phyloP scores from a whole-genome alignment of 495 filamentous ascomycete genomes.

The Penicillium parvum region DNA sequence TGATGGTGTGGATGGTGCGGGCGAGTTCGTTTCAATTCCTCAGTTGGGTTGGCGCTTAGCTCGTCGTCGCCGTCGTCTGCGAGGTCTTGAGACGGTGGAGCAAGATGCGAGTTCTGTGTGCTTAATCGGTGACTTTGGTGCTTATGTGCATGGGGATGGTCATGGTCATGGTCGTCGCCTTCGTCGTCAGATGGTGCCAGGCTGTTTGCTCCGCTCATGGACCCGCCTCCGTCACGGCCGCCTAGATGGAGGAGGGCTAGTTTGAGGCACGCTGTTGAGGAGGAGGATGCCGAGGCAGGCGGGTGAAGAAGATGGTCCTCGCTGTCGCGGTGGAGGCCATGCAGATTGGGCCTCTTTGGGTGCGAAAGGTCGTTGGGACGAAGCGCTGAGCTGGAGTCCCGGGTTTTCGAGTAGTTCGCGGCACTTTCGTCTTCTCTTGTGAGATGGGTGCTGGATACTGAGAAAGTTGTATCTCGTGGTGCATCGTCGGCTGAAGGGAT shows the following conservation, averaged over 20 bases:
- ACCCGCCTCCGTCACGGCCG: conserved; percentile 44
- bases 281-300: conserved; percentile 21
- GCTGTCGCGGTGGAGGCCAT: conserved; percentile 27
- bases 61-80: conserved; percentile 51
- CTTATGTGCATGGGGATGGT: not conserved
- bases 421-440: conserved; percentile 2
- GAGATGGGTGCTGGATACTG: not conserved
- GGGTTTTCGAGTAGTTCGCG: conserved; percentile 4
- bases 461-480: not conserved
- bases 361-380: conserved; percentile 4
- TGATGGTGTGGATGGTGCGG: conserved; percentile 26
- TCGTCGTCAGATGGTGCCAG: conserved; percentile 41
- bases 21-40: conserved; percentile 21
- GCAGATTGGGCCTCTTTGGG: conserved; percentile 15
- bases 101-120: not conserved
- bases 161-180: conserved; percentile 19
- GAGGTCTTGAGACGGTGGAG: conserved; percentile 32
- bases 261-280: conserved; percentile 22
- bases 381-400: conserved; percentile 13
- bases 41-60: conserved; percentile 33
- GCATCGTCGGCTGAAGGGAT: conserved; percentile 3
- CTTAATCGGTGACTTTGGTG: not conserved
- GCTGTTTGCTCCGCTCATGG: conserved; percentile 40
- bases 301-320: conserved; percentile 36
- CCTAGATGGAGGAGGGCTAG: conserved; percentile 35